phyloP scores from a whole-genome alignment of 805 yeast genomes.

The Wickerhamiella brachini region DNA sequence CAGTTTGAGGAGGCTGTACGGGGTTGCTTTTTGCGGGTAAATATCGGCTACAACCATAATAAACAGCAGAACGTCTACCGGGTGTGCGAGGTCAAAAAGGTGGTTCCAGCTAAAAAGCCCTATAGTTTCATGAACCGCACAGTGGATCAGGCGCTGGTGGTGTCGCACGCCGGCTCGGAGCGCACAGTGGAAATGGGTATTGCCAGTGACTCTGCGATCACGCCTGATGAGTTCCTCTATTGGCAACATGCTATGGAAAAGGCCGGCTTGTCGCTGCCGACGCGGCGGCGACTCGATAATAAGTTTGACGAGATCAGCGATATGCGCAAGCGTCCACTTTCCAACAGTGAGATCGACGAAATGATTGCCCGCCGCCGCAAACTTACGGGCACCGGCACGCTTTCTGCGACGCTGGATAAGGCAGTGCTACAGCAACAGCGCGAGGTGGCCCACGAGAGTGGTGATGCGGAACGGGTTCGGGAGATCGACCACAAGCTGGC shows the following conservation, averaged over 20 bases:
- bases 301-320: conserved; percentile 49
- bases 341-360: conserved; percentile 57
- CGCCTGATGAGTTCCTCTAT: conserved; percentile 56
- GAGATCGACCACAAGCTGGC: conserved; percentile 24
- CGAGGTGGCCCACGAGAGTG: conserved; percentile 49
- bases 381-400: conserved; percentile 42
- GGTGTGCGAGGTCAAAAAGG: conserved; percentile 65
- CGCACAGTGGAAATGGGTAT: conserved; percentile 64
- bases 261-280: conserved; percentile 45
- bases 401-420: conserved; percentile 43
- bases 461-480: conserved; percentile 22
- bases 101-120: conserved; percentile 32
- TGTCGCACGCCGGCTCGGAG: conserved; percentile 68
- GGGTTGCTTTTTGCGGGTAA: conserved; percentile 72
- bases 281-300: conserved; percentile 46
- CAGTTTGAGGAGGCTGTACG: conserved; percentile 56
- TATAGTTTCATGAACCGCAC: conserved; percentile 37
- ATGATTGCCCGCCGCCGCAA: conserved; percentile 62
- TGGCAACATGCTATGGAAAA: conserved; percentile 50
- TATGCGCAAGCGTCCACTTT: conserved; percentile 52
- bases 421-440: conserved; percentile 59
- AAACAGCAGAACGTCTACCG: conserved; percentile 58
- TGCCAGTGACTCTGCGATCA: conserved; percentile 65
- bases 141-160: conserved; percentile 48
- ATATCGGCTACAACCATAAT: conserved; percentile 56